These are phyloP conservation scores for Suhomyces canberraensis DNA, from an alignment of 805 yeast genomes.

Conservation along the genomic window DNA sequence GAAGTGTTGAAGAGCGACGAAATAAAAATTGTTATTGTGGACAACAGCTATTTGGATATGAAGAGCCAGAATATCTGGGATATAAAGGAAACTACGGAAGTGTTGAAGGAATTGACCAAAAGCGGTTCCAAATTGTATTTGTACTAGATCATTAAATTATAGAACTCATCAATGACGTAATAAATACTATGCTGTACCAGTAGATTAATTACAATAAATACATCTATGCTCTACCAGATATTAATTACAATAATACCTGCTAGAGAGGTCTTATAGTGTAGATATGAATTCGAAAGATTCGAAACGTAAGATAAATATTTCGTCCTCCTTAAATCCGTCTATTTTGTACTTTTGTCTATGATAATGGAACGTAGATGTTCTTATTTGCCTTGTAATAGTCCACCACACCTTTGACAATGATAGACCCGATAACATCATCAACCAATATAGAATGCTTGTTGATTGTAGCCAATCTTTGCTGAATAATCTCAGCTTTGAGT, in stretches of 20 bases:
- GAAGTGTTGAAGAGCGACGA: slow-evolving; percentile 39
- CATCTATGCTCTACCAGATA: no score
- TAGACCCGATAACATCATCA: neutral
- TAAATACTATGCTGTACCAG: no score
- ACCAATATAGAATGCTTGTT: neutral
- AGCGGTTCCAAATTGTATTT: slow-evolving; percentile 51
- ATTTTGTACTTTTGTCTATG: no score
- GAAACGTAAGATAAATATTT: no score
- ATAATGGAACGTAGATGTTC: slow-evolving; percentile 18
- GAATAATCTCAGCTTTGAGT: neutral
- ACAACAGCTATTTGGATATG: slow-evolving; percentile 57
- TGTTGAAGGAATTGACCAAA: slow-evolving; percentile 39
- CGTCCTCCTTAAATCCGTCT: no score
- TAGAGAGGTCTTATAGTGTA: no score
- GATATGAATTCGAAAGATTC: no score
- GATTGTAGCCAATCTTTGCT: neutral
- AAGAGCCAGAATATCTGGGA: slow-evolving; percentile 65
- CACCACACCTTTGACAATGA: slow-evolving; percentile 5
- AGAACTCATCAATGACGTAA: neutral
- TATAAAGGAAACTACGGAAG: slow-evolving; percentile 41
- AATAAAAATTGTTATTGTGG: slow-evolving; percentile 55
- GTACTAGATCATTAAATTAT: slow-evolving; percentile 28
- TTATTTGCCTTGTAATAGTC: slow-evolving; percentile 30
- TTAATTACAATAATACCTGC: no score
- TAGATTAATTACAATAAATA: no score